These are phyloP conservation scores for Castanea mollissima DNA, from an alignment of 306 rosid genomes.

Conservation along the genomic window DNA sequence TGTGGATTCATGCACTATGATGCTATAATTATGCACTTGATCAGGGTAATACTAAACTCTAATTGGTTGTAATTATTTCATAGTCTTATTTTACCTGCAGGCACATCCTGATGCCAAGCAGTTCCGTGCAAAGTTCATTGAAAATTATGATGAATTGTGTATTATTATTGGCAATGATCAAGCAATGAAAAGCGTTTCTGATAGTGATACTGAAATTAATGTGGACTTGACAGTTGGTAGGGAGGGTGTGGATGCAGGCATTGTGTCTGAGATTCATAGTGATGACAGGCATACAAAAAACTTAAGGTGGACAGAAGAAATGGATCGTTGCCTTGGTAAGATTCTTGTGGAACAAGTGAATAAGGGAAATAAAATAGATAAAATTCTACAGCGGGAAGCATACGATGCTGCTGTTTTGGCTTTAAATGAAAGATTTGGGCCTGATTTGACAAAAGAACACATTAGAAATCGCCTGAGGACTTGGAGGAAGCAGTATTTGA, in stretches of 20 bases:
- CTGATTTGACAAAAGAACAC: slow-evolving; percentile 46
- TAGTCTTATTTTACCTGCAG: slow-evolving; percentile 36
- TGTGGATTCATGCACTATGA: slow-evolving; percentile 26
- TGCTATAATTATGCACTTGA: slow-evolving; percentile 7
- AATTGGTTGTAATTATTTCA: slow-evolving; percentile 20
- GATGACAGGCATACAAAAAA: slow-evolving; percentile 41
- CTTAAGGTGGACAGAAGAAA: slow-evolving; percentile 52
- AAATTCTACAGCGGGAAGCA: slow-evolving; percentile 42
- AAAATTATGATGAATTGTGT: slow-evolving; percentile 48
- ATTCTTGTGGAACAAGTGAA: slow-evolving; percentile 48
- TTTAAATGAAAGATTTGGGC: slow-evolving; percentile 40
- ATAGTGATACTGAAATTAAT: slow-evolving; percentile 37
- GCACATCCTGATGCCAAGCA: slow-evolving; percentile 48
- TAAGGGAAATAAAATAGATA: slow-evolving; percentile 52
- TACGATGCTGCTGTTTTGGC: slow-evolving; percentile 42
- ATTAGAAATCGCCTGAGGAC: slow-evolving; percentile 52
- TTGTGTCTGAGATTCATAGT: slow-evolving; percentile 35
- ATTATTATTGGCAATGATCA: slow-evolving; percentile 46
- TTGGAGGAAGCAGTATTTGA: slow-evolving; percentile 49
- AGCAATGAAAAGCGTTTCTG: slow-evolving; percentile 30
- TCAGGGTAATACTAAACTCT: background rate
- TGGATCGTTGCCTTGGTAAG: slow-evolving; percentile 56
- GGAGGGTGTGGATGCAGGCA: slow-evolving; percentile 29
- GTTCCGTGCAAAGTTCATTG: slow-evolving; percentile 38
- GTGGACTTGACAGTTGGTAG: slow-evolving; percentile 35